Percentiles rank a stretch among this genome's conserved stretches.
Conservation (phyloP, 1,139 yeast species). For the Lodderomyces theae region DNA sequence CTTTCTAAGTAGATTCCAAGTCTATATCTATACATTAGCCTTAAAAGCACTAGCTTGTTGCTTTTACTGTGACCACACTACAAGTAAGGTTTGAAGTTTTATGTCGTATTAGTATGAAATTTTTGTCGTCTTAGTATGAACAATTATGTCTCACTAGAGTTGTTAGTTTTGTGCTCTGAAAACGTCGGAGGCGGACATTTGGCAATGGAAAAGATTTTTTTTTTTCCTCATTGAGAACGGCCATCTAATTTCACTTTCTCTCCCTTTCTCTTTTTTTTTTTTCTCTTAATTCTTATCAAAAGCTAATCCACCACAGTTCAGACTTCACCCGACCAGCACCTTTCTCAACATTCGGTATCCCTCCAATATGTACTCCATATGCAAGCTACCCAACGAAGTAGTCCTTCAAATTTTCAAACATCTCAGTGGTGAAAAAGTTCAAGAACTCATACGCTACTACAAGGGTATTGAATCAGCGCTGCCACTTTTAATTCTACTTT, state of each 20-base stretch:
- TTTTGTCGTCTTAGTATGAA: too few species aligned
- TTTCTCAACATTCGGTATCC: too few species aligned
- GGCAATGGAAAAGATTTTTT: neutral
- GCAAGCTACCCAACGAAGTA: conserved; percentile 26
- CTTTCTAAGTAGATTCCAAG: too few species aligned
- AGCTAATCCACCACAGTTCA: neutral
- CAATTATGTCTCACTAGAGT: too few species aligned
- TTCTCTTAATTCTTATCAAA: neutral
- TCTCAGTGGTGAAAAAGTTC: conserved; percentile 24
- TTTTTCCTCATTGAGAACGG: neutral
- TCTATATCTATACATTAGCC: too few species aligned
- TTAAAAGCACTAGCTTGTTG: too few species aligned
- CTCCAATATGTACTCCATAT: conserved; percentile 3
- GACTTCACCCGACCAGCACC: too few species aligned
- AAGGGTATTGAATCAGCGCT: conserved; percentile 5
- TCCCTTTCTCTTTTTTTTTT: conserved; percentile 1
- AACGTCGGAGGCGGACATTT: conserved; percentile 2
- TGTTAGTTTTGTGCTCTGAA: neutral
- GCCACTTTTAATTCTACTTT: conserved; percentile 13
- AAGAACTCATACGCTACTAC: conserved; percentile 15
- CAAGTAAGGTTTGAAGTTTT: too few species aligned
- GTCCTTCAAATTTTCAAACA: conserved; percentile 21
- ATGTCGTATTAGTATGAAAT: too few species aligned
- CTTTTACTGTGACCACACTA: too few species aligned
- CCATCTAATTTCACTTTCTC: neutral